Evolutionary conservation across 495 filamentous ascomycete genomes (phyloP), one percentile per base, ranked within the genome.

Genomic region (Evernia prunastri): DNA sequence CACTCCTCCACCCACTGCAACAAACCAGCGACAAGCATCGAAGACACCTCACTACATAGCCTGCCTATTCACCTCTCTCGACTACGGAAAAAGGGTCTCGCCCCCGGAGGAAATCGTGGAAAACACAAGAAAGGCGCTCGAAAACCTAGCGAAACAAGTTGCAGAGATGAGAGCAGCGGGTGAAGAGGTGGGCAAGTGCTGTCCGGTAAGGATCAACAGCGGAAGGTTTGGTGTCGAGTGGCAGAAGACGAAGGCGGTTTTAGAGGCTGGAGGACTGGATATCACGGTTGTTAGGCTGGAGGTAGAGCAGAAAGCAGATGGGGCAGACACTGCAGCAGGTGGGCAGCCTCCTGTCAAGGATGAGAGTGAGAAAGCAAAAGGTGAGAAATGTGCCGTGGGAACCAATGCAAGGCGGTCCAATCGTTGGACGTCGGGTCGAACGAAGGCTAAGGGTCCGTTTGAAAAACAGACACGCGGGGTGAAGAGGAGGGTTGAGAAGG

Each of bases 1-100:
- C 12, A 82, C 81, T 27, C 72, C 76, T 10, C 78, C 79, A 0
- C 75, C 77, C 40, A 42, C 74, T 54, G 68, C 66, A 45, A 54
- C 64, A 23, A 37, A 27, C 23, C n/a, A 31, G 20, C 31, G 17
- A 9, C 23, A 58, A 9, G 4, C 42, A 54, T 18, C 11, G 29
- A 56, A 59, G 54, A 40, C 29, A 17, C 49, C 33, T 15, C 78
- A 80, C 39, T 83, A 79, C 78, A 73, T 83, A 11, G 70, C 80
- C 17, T 83, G 80, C 56, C 71, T 83, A 0, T 81, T 83, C 47
- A 81, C 78, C 0, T 79, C 76, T 0, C 23, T 54, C 0, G 64
- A 65, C 0, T 79, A 73, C 60, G 79, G 80, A 1, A 60, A 60
- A 0, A 63, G 36, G 8, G 60, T 60, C 1, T 56, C 58, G 42